Conservation (phyloP, 1,284 basidiomycete genomes). For the Tilletia walkeri region DNA sequence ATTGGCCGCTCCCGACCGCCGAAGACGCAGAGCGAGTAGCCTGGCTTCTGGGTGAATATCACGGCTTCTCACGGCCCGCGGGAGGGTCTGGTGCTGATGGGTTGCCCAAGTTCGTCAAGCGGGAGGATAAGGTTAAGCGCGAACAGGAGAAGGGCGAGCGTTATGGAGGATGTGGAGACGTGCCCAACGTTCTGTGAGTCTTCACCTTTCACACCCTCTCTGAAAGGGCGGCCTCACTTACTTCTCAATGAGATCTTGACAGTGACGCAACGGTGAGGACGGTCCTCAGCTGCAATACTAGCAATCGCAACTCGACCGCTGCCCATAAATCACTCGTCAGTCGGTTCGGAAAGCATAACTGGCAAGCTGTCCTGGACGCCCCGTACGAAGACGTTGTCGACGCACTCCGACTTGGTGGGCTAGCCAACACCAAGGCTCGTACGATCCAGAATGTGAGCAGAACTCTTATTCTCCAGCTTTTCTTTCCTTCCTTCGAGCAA, state of each 20-base stretch:
- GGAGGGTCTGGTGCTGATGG: constrained; percentile 19
- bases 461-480: too few species aligned
- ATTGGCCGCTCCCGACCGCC: constrained; percentile 34
- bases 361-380: constrained; percentile 65
- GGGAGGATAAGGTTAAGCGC: constrained; percentile 8
- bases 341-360: constrained; percentile 66
- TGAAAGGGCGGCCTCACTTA: not conserved
- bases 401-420: constrained; percentile 68
- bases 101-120: constrained; percentile 18
- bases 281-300: constrained; percentile 73
- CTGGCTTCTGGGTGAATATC: constrained; percentile 39
- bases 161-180: constrained; percentile 42
- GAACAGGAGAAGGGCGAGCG: constrained; percentile 27
- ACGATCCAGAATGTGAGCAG: constrained; percentile 59
- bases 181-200: constrained; percentile 24
- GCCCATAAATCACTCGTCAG: constrained; percentile 67
- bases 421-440: constrained; percentile 71
- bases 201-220: not conserved
- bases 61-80: constrained; percentile 36
- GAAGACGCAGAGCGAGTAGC: constrained; percentile 43
- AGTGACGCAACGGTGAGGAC: constrained; percentile 69
- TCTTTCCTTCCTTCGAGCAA: too few species aligned
- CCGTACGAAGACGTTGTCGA: constrained; percentile 63
- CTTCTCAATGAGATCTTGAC: not conserved
- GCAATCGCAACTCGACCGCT: constrained; percentile 65